These are phyloP conservation scores for Magnusiomyces paraingens DNA, from an alignment of 1,139 yeast species.

Conservation along the genomic window DNA sequence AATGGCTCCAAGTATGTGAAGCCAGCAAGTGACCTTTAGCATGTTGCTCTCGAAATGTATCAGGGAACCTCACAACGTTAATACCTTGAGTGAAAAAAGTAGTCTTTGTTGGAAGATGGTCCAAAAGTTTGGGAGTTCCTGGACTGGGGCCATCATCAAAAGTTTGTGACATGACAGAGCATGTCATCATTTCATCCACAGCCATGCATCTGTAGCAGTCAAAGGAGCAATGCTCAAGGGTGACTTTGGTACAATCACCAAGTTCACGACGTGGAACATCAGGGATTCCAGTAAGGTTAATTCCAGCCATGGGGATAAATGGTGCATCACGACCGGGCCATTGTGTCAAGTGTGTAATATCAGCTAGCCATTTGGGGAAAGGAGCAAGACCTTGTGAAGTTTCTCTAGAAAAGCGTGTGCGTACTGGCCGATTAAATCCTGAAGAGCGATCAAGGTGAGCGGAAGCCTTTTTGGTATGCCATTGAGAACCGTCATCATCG, in stretches of 20 bases:
- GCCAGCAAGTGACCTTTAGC: constrained; percentile 71
- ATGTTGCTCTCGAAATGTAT: constrained; percentile 53
- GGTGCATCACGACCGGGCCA: constrained; percentile 93
- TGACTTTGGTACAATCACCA: constrained; percentile 51
- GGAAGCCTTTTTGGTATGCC: constrained; percentile 1
- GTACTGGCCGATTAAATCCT: constrained; percentile 6
- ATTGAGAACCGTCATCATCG: constrained; percentile 26
- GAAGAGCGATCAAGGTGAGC: neutral
- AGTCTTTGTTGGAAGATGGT: constrained; percentile 46
- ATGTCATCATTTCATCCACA: constrained; percentile 70
- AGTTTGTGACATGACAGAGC: constrained; percentile 68
- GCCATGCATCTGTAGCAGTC: constrained; percentile 78
- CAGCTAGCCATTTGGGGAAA: constrained; percentile 74
- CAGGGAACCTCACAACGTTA: constrained; percentile 71
- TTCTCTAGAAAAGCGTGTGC: constrained; percentile 5
- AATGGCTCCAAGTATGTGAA: constrained; percentile 91
- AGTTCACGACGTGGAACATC: constrained; percentile 45
- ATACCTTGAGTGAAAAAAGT: constrained; percentile 85
- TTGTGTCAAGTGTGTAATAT: constrained; percentile 59
- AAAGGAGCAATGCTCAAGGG: constrained; percentile 61
- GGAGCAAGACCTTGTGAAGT: constrained; percentile 12
- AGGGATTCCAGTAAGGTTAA: constrained; percentile 51
- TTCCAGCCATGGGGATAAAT: constrained; percentile 69
- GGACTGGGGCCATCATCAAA: constrained; percentile 94
- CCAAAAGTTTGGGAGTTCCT: constrained; percentile 54